Percentiles rank a stretch among this genome's conserved stretches.
Evolutionary conservation across 495 filamentous ascomycete genomes (phyloP).

Genomic region (Extremus antarcticus): DNA sequence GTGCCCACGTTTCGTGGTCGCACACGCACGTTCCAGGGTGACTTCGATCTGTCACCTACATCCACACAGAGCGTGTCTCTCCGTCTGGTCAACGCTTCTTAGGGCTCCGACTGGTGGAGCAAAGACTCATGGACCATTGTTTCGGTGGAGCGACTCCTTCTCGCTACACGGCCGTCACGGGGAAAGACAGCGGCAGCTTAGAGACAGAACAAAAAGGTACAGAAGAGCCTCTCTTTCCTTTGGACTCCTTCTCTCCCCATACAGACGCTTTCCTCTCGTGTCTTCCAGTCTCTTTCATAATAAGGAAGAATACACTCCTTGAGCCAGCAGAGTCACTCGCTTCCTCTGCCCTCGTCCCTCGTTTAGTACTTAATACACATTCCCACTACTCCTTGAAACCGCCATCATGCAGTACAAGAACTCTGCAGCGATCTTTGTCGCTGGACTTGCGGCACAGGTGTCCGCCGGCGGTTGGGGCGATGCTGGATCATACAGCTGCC

Average conservation of each 20-base stretch:
- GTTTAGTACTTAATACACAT: slow-evolving; percentile 7
- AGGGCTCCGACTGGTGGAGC: background rate
- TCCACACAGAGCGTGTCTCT: background rate
- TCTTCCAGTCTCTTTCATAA: background rate
- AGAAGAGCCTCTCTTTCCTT: background rate
- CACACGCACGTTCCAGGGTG: background rate
- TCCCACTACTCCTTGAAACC: slow-evolving; percentile 1
- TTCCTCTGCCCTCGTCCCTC: slow-evolving; percentile 14
- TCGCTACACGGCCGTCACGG: background rate
- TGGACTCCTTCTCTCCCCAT: background rate
- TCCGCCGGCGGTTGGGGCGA: slow-evolving; percentile 53
- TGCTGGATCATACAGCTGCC: slow-evolving; percentile 48
- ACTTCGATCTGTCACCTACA: background rate
- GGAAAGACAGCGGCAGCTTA: background rate
- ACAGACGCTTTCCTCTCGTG: background rate
- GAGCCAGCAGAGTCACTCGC: slow-evolving; percentile 20
- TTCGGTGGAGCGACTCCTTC: background rate
- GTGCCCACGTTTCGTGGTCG: background rate
- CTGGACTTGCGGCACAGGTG: slow-evolving; percentile 49
- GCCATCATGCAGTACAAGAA: slow-evolving; percentile 37
- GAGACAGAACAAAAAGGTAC: background rate
- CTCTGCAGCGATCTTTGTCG: slow-evolving; percentile 30
- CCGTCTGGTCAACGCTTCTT: background rate
- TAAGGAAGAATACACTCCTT: background rate
- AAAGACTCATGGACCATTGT: background rate